A percentile compares a stretch with the other conserved stretches of the same genome.
Evolutionary conservation across 208 protist genomes (phyloP).

Genomic region (Trypanosoma theileri): DNA sequence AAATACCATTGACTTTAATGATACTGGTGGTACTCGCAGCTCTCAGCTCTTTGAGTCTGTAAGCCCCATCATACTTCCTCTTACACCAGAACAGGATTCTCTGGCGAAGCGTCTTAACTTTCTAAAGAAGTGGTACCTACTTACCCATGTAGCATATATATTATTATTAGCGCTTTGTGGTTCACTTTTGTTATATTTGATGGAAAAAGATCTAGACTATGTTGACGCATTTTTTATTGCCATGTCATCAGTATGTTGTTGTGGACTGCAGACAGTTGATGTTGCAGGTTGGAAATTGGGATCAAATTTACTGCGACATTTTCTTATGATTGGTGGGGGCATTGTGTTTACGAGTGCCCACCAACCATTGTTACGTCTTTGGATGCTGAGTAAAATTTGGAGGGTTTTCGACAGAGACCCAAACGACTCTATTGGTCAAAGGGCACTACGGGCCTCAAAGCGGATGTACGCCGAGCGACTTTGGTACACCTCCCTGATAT

Average conservation of each 20-base stretch:
- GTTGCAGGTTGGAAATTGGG: slow-evolving; percentile 41
- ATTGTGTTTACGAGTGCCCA: slow-evolving; percentile 71
- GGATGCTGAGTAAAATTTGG: slow-evolving; percentile 53
- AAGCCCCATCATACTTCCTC: slow-evolving; percentile 37
- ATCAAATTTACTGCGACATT: slow-evolving; percentile 40
- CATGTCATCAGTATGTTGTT: slow-evolving; percentile 73
- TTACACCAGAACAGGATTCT: slow-evolving; percentile 39
- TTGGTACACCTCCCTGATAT: slow-evolving; percentile 51
- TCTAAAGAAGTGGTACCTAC: slow-evolving; percentile 68
- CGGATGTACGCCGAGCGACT: slow-evolving; percentile 42
- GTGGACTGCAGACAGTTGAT: slow-evolving; percentile 68
- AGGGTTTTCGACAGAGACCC: slow-evolving; percentile 33
- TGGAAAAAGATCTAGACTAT: slow-evolving; percentile 25
- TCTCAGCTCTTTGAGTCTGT: slow-evolving; percentile 57
- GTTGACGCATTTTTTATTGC: slow-evolving; percentile 69
- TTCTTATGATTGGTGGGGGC: slow-evolving; percentile 65
- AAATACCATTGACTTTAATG: not conserved
- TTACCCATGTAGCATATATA: slow-evolving; percentile 62
- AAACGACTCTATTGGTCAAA: slow-evolving; percentile 46
- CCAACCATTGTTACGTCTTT: slow-evolving; percentile 63
- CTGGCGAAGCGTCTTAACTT: slow-evolving; percentile 53
- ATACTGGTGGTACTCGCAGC: slow-evolving; percentile 29
- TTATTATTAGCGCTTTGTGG: slow-evolving; percentile 30
- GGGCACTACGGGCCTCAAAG: slow-evolving; percentile 40
- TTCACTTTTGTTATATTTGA: slow-evolving; percentile 32